Conservation (phyloP, 169 alveolate species). For the Plasmodium coatneyi region DNA sequence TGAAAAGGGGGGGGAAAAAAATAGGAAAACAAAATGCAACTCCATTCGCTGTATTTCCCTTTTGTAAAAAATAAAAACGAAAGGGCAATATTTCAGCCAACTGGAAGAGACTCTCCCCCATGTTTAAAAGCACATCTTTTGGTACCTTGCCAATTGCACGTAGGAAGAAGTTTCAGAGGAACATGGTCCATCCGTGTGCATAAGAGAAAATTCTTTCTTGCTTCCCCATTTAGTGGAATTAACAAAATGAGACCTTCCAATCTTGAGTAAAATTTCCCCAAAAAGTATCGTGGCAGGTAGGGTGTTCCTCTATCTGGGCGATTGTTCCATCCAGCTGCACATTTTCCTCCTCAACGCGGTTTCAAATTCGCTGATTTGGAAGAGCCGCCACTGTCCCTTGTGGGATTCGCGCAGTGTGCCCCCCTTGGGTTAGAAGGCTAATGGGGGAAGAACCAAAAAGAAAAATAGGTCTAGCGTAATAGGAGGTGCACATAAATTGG, state of each 20-base stretch:
- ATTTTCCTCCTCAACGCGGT: neutral
- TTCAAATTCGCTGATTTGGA: neutral
- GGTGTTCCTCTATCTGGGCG: neutral
- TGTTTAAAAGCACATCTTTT: neutral
- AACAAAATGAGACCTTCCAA: neutral
- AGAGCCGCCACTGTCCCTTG: neutral
- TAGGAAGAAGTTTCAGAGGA: neutral
- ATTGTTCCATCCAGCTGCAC: neutral
- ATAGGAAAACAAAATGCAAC: neutral
- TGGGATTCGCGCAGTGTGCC: neutral
- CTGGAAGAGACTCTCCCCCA: neutral
- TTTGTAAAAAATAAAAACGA: neutral
- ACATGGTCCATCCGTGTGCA: neutral
- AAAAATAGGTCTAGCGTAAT: neutral
- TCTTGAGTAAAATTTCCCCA: neutral
- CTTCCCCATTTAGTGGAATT: neutral
- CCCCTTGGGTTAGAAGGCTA: neutral
- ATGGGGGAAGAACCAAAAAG: neutral
- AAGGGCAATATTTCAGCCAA: neutral
- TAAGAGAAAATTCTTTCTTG: neutral
- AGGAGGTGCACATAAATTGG: neutral
- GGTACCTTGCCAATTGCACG: neutral
- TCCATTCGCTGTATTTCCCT: neutral
- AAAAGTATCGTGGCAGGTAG: neutral
- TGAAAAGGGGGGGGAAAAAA: neutral